Evolutionary conservation across 129 eudicot genomes (phyloP).

Genomic region (Centella asiatica): DNA sequence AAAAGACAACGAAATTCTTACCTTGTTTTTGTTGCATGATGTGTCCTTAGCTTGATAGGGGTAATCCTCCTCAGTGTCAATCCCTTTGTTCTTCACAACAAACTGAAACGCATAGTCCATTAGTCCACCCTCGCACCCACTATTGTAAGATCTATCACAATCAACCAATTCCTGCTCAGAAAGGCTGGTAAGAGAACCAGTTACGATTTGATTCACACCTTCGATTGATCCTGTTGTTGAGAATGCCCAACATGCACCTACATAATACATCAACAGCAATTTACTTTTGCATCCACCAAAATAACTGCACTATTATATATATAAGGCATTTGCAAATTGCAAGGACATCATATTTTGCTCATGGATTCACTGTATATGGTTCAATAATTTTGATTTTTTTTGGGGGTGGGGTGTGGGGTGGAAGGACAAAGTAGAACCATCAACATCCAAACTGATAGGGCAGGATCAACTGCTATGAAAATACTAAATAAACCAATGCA

Average conservation of each 20-base stretch:
- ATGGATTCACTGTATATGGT: too few species aligned
- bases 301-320: not conserved
- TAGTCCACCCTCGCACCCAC: conserved; percentile 92
- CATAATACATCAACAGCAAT: conserved; percentile 4
- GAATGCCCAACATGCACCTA: conserved; percentile 98
- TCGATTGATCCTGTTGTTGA: conserved; percentile 95
- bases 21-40: conserved; percentile 66
- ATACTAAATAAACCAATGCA: too few species aligned
- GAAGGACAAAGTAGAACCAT: too few species aligned
- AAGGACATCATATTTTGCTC: not conserved
- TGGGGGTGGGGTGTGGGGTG: too few species aligned
- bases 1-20: conserved; percentile 7
- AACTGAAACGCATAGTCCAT: conserved; percentile 90
- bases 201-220: conserved; percentile 78
- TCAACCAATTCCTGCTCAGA: conserved; percentile 94
- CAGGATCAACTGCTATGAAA: not conserved
- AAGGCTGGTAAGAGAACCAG: conserved; percentile 79
- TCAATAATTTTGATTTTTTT: too few species aligned
- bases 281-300: not conserved
- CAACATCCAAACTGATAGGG: not conserved
- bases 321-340: not conserved
- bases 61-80: conserved; percentile 87
- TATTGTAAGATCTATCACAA: conserved; percentile 67
- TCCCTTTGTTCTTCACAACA: conserved; percentile 65
- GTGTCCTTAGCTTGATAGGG: conserved; percentile 45